Percentiles rank a stretch among this genome's conserved stretches.
phyloP scores from a whole-genome alignment of 1,284 basidiomycete genomes.

The Thecaphora thlaspeos region DNA sequence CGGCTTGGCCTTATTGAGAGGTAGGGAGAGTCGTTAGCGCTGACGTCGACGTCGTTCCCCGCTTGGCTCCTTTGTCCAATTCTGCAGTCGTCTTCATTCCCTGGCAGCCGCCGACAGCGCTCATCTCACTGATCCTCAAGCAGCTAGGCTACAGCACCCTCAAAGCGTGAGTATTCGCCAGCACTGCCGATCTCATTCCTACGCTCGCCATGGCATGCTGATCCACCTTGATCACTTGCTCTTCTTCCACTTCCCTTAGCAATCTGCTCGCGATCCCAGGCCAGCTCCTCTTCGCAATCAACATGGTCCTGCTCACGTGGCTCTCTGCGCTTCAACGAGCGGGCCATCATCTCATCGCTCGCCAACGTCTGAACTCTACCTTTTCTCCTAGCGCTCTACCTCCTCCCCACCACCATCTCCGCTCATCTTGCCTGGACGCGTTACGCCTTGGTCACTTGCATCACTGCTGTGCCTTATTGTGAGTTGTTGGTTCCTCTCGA shows the following conservation, averaged over 20 bases:
- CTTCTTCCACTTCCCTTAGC: not conserved
- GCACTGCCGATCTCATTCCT: too few relatives aligned
- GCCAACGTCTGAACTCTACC: slow-evolving; percentile 12
- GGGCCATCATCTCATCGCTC: slow-evolving; percentile 5
- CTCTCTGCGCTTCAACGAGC: slow-evolving; percentile 12
- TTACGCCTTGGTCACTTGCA: slow-evolving; percentile 23
- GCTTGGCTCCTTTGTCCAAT: not conserved
- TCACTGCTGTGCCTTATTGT: slow-evolving; percentile 32
- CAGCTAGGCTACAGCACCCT: slow-evolving; percentile 17
- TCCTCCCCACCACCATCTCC: slow-evolving; percentile 1
- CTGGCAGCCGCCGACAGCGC: slow-evolving; percentile 4
- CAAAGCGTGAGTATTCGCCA: slow-evolving; percentile 1
- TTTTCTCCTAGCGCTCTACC: slow-evolving; percentile 9
- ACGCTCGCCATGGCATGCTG: too few relatives aligned
- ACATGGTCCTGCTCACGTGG: slow-evolving; percentile 7
- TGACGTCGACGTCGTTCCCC: too few relatives aligned
- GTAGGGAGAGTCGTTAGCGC: too few relatives aligned
- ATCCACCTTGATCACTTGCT: too few relatives aligned
- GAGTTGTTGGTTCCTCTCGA: slow-evolving; percentile 1
- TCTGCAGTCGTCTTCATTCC: slow-evolving; percentile 6
- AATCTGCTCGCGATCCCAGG: slow-evolving; percentile 22
- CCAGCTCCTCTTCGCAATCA: slow-evolving; percentile 8
- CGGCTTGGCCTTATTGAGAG: too few relatives aligned
- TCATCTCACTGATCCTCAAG: slow-evolving; percentile 20
- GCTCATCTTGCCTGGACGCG: slow-evolving; percentile 23